A percentile compares a stretch with the other conserved stretches of the same genome.
These are phyloP conservation scores for Backusella circina DNA, from an alignment of 192 early-diverging fungal genomes.

Conservation along the genomic window DNA sequence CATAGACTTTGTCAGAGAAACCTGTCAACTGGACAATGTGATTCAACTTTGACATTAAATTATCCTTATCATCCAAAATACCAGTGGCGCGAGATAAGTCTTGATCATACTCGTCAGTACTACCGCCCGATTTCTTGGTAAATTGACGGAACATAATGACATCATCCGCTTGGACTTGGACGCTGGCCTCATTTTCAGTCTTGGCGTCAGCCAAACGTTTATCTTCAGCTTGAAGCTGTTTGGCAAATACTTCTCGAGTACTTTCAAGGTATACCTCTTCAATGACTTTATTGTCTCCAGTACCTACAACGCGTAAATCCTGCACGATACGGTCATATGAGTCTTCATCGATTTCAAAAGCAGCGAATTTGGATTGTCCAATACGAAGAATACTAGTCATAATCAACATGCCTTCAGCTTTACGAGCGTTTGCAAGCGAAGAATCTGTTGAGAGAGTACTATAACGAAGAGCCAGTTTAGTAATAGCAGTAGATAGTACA, in stretches of 20 bases:
- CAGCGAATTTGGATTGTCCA: slow-evolving; percentile 83
- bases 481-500: slow-evolving; percentile 83
- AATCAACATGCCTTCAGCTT: slow-evolving; percentile 95
- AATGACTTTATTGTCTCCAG: slow-evolving; percentile 50
- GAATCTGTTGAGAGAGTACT: slow-evolving; percentile 46
- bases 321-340: slow-evolving; percentile 88
- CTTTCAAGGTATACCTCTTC: slow-evolving; percentile 53
- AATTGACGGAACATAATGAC: slow-evolving; percentile 85
- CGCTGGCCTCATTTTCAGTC: slow-evolving; percentile 62
- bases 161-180: slow-evolving; percentile 83
- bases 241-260: slow-evolving; percentile 56
- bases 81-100: slow-evolving; percentile 89
- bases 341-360: slow-evolving; percentile 95
- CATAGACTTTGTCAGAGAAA: slow-evolving; percentile 97
- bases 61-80: slow-evolving; percentile 59
- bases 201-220: slow-evolving; percentile 56
- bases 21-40: slow-evolving; percentile 95
- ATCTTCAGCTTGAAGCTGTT: slow-evolving; percentile 69
- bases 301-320: slow-evolving; percentile 76
- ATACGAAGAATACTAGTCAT: slow-evolving; percentile 94
- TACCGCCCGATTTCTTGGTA: slow-evolving; percentile 62
- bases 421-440: slow-evolving; percentile 66
- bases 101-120: slow-evolving; percentile 77
- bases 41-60: slow-evolving; percentile 88
- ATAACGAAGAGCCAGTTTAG: slow-evolving; percentile 87